Evolutionary conservation across 1,284 basidiomycete species (phyloP), one percentile per base, ranked within the genome.

Genomic region (Sanghuangporus sanghuang): DNA sequence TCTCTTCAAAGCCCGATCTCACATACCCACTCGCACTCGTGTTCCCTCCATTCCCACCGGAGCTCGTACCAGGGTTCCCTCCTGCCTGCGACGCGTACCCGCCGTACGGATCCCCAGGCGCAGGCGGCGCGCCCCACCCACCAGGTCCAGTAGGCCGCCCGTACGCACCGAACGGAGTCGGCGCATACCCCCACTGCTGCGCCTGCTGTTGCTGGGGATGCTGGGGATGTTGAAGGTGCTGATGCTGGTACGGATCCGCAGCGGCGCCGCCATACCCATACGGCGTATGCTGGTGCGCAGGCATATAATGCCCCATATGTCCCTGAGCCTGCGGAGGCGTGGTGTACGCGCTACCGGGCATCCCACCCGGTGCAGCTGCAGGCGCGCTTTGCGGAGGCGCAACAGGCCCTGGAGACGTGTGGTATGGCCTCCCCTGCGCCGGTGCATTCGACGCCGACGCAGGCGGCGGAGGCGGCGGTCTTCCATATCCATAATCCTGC

Each of bases 401-500:
- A 6, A 0, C 44, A 12, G 62, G 57, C 12, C 44, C 27, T 3
- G 57, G 49, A 18, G 27, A 46, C 2, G 55, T 6, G 16, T 44
- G 53, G 44, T 57, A 57, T 12, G 62, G 57, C 35, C 42, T 38
- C 23, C 56, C 14, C n/a, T 48, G 49, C 11, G 50, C 11, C 12
- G 55, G 62, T 36, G 61, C 39, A 23, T 11, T 49, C 18, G 61
- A 55, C 35, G 54, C 56, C 50, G 60, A 58, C n/a, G 61, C 63
- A 23, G 64, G 57, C 40, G 65, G 53, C 9, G 59, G 27, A 32
- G 27, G 27, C 21, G 61, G 63, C 8, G 61, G 46, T 21, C 62
- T 53, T 12, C 52, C 61, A 32, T 66, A 63, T 27, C 48, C 59
- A 42, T 64, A 64, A 8, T 64, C 63, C 59, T 66, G 63, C 6